Evolutionary conservation across 2,329 filamentous ascomycete species (phyloP), one percentile per base, ranked within the genome.

Genomic region (Dothideomycetidae sp.): DNA sequence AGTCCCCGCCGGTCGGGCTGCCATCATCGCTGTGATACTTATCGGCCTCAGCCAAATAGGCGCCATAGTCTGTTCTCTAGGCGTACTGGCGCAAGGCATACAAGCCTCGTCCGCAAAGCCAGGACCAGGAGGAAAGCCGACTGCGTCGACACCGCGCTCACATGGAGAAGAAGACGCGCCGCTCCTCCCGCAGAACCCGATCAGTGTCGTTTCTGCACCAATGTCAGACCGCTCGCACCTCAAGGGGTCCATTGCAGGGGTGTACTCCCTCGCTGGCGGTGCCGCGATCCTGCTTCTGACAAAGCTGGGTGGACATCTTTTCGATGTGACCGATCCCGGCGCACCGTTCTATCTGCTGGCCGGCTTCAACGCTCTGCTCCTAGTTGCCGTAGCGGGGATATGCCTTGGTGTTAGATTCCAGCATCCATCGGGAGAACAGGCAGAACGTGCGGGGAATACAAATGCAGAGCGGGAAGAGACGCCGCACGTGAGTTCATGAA

Each of bases 321-420:
- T 96, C 52, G 90, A 98, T 56, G 67, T 59, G 13, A 63, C 76
- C 37, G 78, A 77, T 1, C 68, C 69, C 2, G 81, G 81, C 0
- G 81, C 82, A 9, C 90, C 90, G 1, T 96, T 98, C 55, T 93
- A 85, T 54, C 78, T 96, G 68, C 88, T 98, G 78, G 85, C 86
- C 0, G 64, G 64, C 0, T 96, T 96, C 55, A 96, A 96, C 53
- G 81, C 61, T 0, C 45, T 83, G 1, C 57, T 94, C 38, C 61
- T 92, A 10, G 52, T 75, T 4, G 53, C 50, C 2, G 52, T 57
- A 12, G 18, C 51, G 3, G 14, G 48, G 3, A 46, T 56, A 16
- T 21, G 29, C 13, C n/a, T n/a, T n/a, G n/a, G n/a, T n/a, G n/a
- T n/a, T n/a, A n/a, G n/a, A n/a, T n/a, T n/a, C n/a, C n/a, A n/a